Percentiles rank a stretch among this genome's conserved stretches.
These are phyloP conservation scores for Huntiella abstrusa DNA, from an alignment of 2,329 filamentous ascomycete species.

Conservation along the genomic window DNA sequence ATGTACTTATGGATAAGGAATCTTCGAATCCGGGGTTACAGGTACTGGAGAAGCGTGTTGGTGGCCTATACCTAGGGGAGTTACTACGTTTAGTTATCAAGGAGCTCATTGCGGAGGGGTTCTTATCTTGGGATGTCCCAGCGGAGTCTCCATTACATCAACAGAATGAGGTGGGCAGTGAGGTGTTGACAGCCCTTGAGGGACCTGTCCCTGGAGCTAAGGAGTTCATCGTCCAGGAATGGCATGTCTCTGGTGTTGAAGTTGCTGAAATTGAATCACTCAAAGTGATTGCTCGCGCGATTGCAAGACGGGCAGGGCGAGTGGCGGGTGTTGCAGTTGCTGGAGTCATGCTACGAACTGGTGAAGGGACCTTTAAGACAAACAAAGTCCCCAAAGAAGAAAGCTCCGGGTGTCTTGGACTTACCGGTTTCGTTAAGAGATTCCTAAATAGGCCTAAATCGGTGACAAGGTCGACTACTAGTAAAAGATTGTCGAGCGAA, in stretches of 20 bases:
- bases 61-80: conserved; percentile 65
- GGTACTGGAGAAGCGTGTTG: conserved; percentile 71
- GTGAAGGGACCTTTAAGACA: background rate
- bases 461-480: background rate
- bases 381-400: too few relatives aligned
- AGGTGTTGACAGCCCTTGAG: conserved; percentile 36
- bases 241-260: background rate
- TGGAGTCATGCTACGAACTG: conserved; percentile 14
- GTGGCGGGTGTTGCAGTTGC: conserved; percentile 14
- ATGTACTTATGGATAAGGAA: conserved; percentile 43
- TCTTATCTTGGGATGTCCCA: background rate
- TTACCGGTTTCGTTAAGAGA: too few relatives aligned
- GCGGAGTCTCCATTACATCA: conserved; percentile 26
- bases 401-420: too few relatives aligned
- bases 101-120: conserved; percentile 16
- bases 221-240: too few relatives aligned
- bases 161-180: conserved; percentile 50
- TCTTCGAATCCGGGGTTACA: conserved; percentile 58
- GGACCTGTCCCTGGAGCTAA: conserved; percentile 24
- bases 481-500: background rate
- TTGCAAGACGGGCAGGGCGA: conserved; percentile 13
- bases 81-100: conserved; percentile 49
- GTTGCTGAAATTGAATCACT: background rate
- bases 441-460: background rate
- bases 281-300: conserved; percentile 25